Percentiles rank a stretch among this genome's conserved stretches.
These are phyloP conservation scores for Trichomonascaceae sp. DNA, from an alignment of 1,139 yeast species.

Conservation along the genomic window DNA sequence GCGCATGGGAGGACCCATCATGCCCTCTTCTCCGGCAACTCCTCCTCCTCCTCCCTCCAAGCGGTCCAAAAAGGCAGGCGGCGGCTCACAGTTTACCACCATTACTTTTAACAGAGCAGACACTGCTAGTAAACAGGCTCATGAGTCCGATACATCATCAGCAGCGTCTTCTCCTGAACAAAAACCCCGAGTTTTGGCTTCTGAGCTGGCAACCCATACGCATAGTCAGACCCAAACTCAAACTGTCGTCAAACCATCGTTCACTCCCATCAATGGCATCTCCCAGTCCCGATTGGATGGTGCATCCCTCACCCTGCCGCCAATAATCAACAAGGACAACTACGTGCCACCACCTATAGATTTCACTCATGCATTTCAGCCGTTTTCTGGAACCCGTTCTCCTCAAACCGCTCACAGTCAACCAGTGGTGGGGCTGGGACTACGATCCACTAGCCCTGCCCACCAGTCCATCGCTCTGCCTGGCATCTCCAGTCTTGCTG, in stretches of 20 bases:
- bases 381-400: constrained; percentile 3
- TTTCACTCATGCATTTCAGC: constrained; percentile 21
- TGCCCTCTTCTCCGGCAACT: background rate
- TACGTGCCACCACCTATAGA: constrained; percentile 22
- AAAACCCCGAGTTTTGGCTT: no score
- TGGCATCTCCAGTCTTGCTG: constrained; percentile 6
- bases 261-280: background rate
- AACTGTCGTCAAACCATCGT: background rate
- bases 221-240: background rate
- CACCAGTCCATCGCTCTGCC: constrained; percentile 5
- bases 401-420: constrained; percentile 2
- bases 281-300: background rate
- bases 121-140: background rate
- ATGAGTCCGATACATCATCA: background rate
- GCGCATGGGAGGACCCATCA: constrained; percentile 25
- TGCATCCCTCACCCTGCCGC: background rate
- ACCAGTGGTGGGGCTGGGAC: background rate
- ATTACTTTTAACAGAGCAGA: background rate
- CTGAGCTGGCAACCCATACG: background rate
- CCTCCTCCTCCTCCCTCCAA: background rate
- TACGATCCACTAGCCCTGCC: constrained; percentile 4
- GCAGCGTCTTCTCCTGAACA: background rate
- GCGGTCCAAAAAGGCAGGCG: background rate
- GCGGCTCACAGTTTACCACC: background rate
- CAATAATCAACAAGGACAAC: constrained; percentile 6